These are phyloP conservation scores for Picea abies DNA, from an alignment of 83 land plant genomes.

Conservation along the genomic window DNA sequence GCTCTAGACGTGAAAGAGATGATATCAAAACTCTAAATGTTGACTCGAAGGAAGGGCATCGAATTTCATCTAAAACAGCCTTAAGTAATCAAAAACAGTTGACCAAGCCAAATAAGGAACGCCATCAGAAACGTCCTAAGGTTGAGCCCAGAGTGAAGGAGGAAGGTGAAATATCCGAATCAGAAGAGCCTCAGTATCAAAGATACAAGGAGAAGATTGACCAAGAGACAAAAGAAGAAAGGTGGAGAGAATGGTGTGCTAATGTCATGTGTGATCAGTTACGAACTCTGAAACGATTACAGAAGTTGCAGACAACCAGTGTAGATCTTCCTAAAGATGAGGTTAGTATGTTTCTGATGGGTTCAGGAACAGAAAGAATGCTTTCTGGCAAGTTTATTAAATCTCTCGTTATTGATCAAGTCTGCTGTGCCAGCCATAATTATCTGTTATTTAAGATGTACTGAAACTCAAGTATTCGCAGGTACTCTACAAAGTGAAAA, in stretches of 20 bases:
- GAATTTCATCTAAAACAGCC: constrained; percentile 18
- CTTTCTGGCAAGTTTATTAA: neutral
- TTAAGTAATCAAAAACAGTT: constrained; percentile 15
- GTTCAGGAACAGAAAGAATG: neutral
- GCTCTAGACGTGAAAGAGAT: constrained; percentile 37
- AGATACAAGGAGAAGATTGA: constrained; percentile 59
- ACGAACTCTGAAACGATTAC: constrained; percentile 77
- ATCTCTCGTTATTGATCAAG: neutral
- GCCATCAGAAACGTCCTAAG: constrained; percentile 39
- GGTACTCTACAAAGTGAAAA: constrained; percentile 89
- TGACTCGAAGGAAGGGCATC: constrained; percentile 25
- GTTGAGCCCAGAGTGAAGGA: constrained; percentile 81
- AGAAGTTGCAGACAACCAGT: constrained; percentile 84
- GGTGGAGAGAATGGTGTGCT: constrained; percentile 98
- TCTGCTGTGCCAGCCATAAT: neutral
- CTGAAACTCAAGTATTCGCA: constrained; percentile 28
- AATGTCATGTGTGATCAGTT: constrained; percentile 78
- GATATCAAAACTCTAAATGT: constrained; percentile 18
- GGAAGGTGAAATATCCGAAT: constrained; percentile 98
- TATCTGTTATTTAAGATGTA: neutral
- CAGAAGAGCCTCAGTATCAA: constrained; percentile 65
- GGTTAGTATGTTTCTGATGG: constrained; percentile 38
- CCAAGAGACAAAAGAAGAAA: constrained; percentile 69
- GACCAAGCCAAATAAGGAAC: constrained; percentile 36
- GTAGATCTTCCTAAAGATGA: constrained; percentile 89